Base-by-base conservation (phyloP, 1,284 basidiomycete genomes). In the Cutaneotrichosporon arboriforme region DNA sequence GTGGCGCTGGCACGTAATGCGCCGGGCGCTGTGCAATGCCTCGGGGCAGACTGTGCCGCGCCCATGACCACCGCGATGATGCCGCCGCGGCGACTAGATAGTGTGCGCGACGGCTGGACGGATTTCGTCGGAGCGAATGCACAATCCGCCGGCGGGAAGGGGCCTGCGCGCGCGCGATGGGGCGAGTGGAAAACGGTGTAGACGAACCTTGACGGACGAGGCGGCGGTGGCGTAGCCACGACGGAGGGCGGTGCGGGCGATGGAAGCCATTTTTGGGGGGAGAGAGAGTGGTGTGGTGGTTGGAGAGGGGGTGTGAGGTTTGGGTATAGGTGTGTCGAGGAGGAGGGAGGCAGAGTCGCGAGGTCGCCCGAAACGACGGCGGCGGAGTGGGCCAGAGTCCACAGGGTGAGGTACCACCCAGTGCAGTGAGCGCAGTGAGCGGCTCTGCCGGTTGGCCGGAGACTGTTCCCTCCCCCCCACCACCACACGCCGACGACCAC, bases 171-270 rank as follows among this genome's bases (percentile, higher is more conserved):
- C 20, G 50, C 50, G 50, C 37, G 43, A 45, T 35, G 31, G 33
- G 42, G 41, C 21, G 23, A n/a, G 17, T 10, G 23, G 17, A 12
- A 10, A 17, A 31, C 13, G 15, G 18, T 15, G 23, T 35, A 49
- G 21, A 64, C 72, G 49, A 57, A 75, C 72, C 70, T 76, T 76
- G 64, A 74, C 65, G 51, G 63, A 46, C 34, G 64, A 40, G 38
- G 67, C 55, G 50, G 72, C 68, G 54, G 72, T 67, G 49, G 74
- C 74, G 63, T 76, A 74, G 46, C 74, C 73, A 60, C 74, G 66
- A 50, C 63, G 59, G 58, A 70, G 58, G 58, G 69, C 52, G 26
- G 61, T 63, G 57, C 74, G 61, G 53, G 70, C 58, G 49, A 62
- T 67, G 57, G 68, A 70, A 57, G 72, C 68, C 73, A 75, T 75